These are phyloP conservation scores for Strigomonas culicis DNA, from an alignment of 208 protist species.

Conservation along the genomic window DNA sequence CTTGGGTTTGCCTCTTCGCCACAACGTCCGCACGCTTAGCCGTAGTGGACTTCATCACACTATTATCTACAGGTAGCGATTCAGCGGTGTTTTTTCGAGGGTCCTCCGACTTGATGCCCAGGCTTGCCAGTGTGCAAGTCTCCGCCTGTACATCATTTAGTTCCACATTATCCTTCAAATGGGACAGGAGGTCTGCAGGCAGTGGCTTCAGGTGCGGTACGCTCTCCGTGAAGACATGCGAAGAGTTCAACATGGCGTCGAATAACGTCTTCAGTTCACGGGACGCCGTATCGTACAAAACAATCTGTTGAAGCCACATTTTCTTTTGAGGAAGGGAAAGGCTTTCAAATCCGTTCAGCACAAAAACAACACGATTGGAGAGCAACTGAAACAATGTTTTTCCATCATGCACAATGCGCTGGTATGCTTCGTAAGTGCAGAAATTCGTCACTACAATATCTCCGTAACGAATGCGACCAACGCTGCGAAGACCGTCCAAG, in stretches of 20 bases:
- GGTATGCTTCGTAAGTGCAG: constrained; percentile 66
- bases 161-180: constrained; percentile 40
- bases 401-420: constrained; percentile 50
- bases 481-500: constrained; percentile 27
- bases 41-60: too few species aligned
- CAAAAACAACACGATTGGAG: constrained; percentile 53
- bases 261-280: constrained; percentile 36
- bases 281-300: constrained; percentile 29
- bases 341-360: constrained; percentile 58
- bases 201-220: constrained; percentile 54
- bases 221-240: constrained; percentile 39
- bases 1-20: neutral
- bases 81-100: too few species aligned
- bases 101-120: constrained; percentile 34
- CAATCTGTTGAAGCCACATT: constrained; percentile 41
- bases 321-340: constrained; percentile 38
- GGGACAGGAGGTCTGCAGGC: constrained; percentile 30
- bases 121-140: constrained; percentile 41
- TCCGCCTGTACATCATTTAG: constrained; percentile 21
- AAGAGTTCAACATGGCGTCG: constrained; percentile 46
- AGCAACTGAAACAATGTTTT: constrained; percentile 64
- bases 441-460: constrained; percentile 78
- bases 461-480: constrained; percentile 34
- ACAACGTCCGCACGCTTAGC: neutral
- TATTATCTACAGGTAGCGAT: too few species aligned